Evolutionary conservation across 352 stramenopile genomes (phyloP).

Genomic region (Phytophthora cactorum): DNA sequence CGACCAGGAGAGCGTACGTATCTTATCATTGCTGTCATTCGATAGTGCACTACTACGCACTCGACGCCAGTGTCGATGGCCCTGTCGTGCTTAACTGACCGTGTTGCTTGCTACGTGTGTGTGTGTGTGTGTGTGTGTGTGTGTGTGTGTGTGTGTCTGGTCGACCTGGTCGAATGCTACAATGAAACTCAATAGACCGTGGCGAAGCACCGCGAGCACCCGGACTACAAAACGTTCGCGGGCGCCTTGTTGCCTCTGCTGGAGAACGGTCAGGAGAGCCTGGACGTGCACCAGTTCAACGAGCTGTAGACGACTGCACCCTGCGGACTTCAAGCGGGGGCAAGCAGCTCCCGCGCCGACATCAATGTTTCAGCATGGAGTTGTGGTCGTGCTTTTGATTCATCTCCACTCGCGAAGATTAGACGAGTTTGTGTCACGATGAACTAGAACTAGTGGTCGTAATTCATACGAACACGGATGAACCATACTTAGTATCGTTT

Average conservation of each 20-base stretch:
- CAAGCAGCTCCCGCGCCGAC: not conserved
- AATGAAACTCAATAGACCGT: too few relatives aligned
- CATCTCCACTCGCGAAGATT: too few relatives aligned
- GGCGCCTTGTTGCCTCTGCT: constrained; percentile 15
- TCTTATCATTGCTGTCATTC: too few relatives aligned
- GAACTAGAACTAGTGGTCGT: constrained; percentile 1
- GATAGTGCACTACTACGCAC: too few relatives aligned
- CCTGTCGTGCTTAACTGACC: too few relatives aligned
- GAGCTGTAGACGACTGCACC: constrained; percentile 13
- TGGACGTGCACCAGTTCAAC: constrained; percentile 29
- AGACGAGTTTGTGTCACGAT: not conserved
- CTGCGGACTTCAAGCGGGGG: not conserved
- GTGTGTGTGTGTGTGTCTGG: too few relatives aligned
- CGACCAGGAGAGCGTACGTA: too few relatives aligned
- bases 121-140: too few relatives aligned
- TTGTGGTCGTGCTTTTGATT: not conserved
- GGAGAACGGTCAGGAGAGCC: constrained; percentile 25
- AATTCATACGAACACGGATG: constrained; percentile 1
- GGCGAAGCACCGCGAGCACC: too few relatives aligned
- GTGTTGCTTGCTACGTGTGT: too few relatives aligned
- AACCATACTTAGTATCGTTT: not conserved
- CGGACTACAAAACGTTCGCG: constrained; percentile 19
- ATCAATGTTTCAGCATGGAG: not conserved
- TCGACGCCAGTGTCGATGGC: too few relatives aligned
- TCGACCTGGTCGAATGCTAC: too few relatives aligned